phyloP scores from a whole-genome alignment of 2,329 filamentous ascomycete genomes.

The Podosphaera xanthii region DNA sequence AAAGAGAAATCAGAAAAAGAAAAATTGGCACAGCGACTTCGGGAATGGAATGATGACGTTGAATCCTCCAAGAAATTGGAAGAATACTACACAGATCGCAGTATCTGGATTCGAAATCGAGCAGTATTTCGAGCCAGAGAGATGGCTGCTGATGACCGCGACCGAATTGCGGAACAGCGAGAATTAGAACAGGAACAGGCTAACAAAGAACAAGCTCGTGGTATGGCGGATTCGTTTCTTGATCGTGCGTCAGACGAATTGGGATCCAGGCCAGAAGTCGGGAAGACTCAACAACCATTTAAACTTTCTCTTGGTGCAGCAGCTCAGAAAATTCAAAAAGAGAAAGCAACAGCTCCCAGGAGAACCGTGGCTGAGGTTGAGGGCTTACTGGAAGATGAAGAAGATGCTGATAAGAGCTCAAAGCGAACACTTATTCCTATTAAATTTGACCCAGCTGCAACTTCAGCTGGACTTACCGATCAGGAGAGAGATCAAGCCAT shows the following conservation, averaged over 20 bases:
- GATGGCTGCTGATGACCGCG: constrained; percentile 53
- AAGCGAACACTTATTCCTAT: constrained; percentile 64
- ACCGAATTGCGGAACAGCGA: constrained; percentile 55
- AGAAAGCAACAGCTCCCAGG: constrained; percentile 32
- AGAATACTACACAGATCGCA: constrained; percentile 72
- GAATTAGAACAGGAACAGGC: constrained; percentile 47
- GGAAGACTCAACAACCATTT: constrained; percentile 46
- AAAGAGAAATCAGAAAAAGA: constrained; percentile 39
- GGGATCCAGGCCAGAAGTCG: constrained; percentile 23
- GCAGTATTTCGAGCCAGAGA: constrained; percentile 52
- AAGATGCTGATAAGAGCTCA: constrained; percentile 45
- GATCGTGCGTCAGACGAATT: constrained; percentile 64
- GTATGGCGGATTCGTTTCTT: constrained; percentile 78
- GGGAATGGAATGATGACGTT: constrained; percentile 75
- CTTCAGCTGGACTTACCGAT: constrained; percentile 49
- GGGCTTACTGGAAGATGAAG: constrained; percentile 83
- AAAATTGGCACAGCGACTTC: constrained; percentile 46
- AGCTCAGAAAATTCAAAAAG: constrained; percentile 45
- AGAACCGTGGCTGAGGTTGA: constrained; percentile 86
- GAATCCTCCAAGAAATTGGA: constrained; percentile 50
- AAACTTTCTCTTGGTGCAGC: constrained; percentile 83
- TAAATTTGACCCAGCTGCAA: constrained; percentile 46
- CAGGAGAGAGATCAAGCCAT: constrained; percentile 73
- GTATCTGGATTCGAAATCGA: constrained; percentile 66
- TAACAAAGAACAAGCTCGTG: constrained; percentile 55